phyloP scores from a whole-genome alignment of 2,329 filamentous ascomycete species.

The Chaetomiaceae sp. region DNA sequence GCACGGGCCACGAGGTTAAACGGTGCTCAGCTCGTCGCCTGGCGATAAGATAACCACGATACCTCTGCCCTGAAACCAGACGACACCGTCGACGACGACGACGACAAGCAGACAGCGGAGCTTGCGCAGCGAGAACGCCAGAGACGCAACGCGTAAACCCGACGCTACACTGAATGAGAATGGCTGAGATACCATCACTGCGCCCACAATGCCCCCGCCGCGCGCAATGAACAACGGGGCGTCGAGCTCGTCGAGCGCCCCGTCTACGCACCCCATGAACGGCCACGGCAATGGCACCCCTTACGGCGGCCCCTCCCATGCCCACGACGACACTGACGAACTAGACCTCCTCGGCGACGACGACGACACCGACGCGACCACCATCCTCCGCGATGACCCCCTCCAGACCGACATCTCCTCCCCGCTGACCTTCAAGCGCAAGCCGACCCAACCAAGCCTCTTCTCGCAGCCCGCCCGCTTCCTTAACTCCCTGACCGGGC shows the following conservation, averaged over 20 bases:
- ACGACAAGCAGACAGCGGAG: background rate
- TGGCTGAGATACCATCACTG: conserved; percentile 7
- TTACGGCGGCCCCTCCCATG: background rate
- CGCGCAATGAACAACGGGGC: conserved; percentile 18
- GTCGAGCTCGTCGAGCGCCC: conserved; percentile 14
- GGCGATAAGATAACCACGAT: conserved; percentile 14
- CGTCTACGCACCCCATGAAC: background rate
- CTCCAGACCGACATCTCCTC: conserved; percentile 44
- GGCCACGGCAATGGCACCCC: background rate
- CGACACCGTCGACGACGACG: background rate
- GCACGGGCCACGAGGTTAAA: conserved; percentile 6
- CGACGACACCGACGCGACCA: conserved; percentile 27
- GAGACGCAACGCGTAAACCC: background rate
- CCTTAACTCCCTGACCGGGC: conserved; percentile 42
- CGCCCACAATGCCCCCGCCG: conserved; percentile 13
- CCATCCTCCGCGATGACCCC: conserved; percentile 51
- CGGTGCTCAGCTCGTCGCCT: background rate
- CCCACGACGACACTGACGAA: conserved; percentile 35
- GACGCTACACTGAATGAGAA: background rate
- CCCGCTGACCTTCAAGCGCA: conserved; percentile 66
- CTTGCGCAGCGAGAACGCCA: background rate
- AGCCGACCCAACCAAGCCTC: conserved; percentile 46
- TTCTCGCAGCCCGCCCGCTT: conserved; percentile 43
- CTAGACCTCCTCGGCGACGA: conserved; percentile 36
- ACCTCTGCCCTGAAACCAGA: no score